phyloP scores from a whole-genome alignment of 305 asterid genomes.

The Fraxinus velutina region DNA sequence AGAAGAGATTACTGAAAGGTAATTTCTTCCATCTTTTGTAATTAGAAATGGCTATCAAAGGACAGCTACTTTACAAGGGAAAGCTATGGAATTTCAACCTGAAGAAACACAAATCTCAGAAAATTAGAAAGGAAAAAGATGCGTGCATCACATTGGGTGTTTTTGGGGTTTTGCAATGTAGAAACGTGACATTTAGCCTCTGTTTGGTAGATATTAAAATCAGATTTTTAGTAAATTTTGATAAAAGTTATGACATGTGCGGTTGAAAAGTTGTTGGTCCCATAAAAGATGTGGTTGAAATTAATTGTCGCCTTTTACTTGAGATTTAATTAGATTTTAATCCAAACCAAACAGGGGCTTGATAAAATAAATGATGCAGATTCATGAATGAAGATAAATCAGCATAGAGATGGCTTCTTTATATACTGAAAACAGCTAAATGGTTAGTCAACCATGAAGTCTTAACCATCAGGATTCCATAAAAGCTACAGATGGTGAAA shows the following conservation, averaged over 20 bases:
- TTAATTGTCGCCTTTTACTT: background rate
- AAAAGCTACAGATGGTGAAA: constrained; percentile 14
- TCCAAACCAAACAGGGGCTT: background rate
- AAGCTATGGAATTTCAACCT: background rate
- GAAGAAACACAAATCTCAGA: background rate
- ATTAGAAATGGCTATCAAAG: constrained; percentile 6
- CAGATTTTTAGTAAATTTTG: background rate
- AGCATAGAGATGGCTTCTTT: constrained; percentile 10
- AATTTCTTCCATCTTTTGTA: constrained; percentile 12
- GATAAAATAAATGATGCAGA: background rate
- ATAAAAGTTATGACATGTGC: background rate
- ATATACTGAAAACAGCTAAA: constrained; percentile 8
- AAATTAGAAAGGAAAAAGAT: background rate
- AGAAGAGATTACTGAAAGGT: constrained; percentile 19
- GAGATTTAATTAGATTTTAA: background rate
- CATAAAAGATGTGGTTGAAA: background rate
- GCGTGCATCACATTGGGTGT: background rate
- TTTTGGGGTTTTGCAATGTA: background rate
- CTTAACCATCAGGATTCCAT: constrained; percentile 5
- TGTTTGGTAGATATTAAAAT: background rate
- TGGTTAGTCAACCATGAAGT: background rate
- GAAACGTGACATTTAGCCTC: background rate
- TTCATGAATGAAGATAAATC: background rate
- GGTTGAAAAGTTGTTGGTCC: background rate
- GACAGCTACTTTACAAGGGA: background rate